phyloP scores from a whole-genome alignment of 2,329 filamentous ascomycete species.

The Cladosporium velox region DNA sequence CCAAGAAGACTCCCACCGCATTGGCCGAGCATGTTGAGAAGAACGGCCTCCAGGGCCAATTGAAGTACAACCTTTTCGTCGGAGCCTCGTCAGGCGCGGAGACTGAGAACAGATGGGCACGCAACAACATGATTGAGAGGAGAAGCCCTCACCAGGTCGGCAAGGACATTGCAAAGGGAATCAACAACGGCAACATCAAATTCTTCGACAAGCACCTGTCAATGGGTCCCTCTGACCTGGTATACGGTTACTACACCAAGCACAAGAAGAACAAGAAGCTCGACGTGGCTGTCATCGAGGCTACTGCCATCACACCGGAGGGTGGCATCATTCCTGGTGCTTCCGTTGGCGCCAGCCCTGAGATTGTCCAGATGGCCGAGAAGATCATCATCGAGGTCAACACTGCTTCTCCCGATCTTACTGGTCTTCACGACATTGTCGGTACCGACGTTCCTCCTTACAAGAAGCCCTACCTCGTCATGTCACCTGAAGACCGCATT shows the following conservation, averaged over 20 bases:
- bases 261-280: constrained; percentile 72
- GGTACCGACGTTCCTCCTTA: constrained; percentile 80
- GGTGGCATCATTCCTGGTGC: constrained; percentile 87
- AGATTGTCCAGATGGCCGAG: constrained; percentile 86
- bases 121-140: constrained; percentile 84
- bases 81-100: constrained; percentile 87
- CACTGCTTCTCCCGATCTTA: constrained; percentile 79
- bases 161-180: constrained; percentile 86
- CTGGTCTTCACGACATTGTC: constrained; percentile 87
- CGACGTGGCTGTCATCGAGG: constrained; percentile 80
- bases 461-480: constrained; percentile 84
- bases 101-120: constrained; percentile 91
- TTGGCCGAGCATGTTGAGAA: constrained; percentile 87
- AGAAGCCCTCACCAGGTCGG: constrained; percentile 85
- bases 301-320: constrained; percentile 82
- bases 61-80: constrained; percentile 85
- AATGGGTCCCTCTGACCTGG: constrained; percentile 86
- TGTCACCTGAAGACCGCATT: constrained; percentile 82
- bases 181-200: constrained; percentile 84
- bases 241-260: constrained; percentile 76
- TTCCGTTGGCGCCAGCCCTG: constrained; percentile 77
- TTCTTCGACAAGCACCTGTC: constrained; percentile 94
- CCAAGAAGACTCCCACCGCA: constrained; percentile 77
- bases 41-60: constrained; percentile 78
- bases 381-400: constrained; percentile 88